These are phyloP conservation scores for Limnanthes douglasii DNA, from an alignment of 345 rosid species.

Conservation along the genomic window DNA sequence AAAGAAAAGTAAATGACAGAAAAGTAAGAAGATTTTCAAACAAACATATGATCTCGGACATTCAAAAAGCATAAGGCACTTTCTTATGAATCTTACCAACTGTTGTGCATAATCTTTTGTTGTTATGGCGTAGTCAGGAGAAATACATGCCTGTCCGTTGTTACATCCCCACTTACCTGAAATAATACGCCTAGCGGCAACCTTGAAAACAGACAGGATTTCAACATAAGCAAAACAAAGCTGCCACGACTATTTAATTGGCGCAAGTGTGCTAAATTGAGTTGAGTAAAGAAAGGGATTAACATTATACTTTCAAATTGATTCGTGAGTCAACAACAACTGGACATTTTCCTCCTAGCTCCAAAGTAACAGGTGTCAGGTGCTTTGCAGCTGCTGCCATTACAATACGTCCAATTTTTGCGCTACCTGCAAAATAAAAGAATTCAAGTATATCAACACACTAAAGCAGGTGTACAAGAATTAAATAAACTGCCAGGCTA, in stretches of 20 bases:
- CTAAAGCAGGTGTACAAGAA: not conserved
- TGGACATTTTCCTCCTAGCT: conserved; percentile 95
- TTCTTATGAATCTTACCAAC: conserved; percentile 45
- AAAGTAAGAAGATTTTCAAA: conserved; percentile 6
- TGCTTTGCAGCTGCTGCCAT: conserved; percentile 96
- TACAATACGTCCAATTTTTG: conserved; percentile 59
- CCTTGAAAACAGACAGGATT: no score
- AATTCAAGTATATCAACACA: not conserved
- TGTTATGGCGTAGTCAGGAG: conserved; percentile 77
- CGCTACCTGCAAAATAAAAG: conserved; percentile 43
- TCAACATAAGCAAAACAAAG: no score
- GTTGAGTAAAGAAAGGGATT: conserved; percentile 1
- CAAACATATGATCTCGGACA: no score
- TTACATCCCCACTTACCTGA: conserved; percentile 87
- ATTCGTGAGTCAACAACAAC: conserved; percentile 63
- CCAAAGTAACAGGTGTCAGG: conserved; percentile 84
- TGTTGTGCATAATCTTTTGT: conserved; percentile 55
- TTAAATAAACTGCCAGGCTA: not conserved
- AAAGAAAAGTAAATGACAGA: conserved; percentile 7
- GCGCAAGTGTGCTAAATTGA: no score
- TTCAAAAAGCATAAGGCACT: no score
- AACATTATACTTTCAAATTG: conserved; percentile 43
- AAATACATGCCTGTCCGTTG: conserved; percentile 85
- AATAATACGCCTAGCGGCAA: conserved; percentile 66
- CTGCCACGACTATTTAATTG: no score